These are phyloP conservation scores for Taphrina sp. DNA, from an alignment of 1,139 yeast genomes.

Conservation along the genomic window DNA sequence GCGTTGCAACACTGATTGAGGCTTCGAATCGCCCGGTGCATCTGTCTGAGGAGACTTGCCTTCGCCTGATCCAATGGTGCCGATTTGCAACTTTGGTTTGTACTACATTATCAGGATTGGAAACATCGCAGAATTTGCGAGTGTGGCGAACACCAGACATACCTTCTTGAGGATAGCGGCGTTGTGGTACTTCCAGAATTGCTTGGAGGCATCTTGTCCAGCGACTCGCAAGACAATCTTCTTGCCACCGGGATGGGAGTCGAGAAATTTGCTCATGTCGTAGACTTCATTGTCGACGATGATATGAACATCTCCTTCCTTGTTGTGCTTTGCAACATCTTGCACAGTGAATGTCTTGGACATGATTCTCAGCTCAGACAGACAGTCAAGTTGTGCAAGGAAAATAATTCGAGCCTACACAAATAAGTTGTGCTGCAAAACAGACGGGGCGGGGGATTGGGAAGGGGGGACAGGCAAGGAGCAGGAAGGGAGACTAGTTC, in stretches of 20 bases:
- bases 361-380: background rate
- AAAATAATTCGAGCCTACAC: too few species aligned
- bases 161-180: constrained; percentile 46
- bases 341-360: constrained; percentile 23
- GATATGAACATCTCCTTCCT: constrained; percentile 22
- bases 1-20: constrained; percentile 6
- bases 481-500: too few species aligned
- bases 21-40: background rate
- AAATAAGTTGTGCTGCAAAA: too few species aligned
- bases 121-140: background rate
- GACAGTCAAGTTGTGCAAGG: too few species aligned
- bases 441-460: too few species aligned
- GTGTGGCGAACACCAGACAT: background rate
- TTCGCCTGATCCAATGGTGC: constrained; percentile 39
- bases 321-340: constrained; percentile 24
- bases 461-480: too few species aligned
- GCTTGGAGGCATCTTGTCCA: constrained; percentile 71
- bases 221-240: constrained; percentile 72
- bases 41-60: constrained; percentile 9
- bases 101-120: constrained; percentile 37
- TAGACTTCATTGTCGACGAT: constrained; percentile 53
- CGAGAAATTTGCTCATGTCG: constrained; percentile 72
- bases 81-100: constrained; percentile 47
- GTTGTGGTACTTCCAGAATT: constrained; percentile 57
- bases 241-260: constrained; percentile 73